phyloP scores from a whole-genome alignment of 176 grass and related monocot species.

The Elymus sibiricus region DNA sequence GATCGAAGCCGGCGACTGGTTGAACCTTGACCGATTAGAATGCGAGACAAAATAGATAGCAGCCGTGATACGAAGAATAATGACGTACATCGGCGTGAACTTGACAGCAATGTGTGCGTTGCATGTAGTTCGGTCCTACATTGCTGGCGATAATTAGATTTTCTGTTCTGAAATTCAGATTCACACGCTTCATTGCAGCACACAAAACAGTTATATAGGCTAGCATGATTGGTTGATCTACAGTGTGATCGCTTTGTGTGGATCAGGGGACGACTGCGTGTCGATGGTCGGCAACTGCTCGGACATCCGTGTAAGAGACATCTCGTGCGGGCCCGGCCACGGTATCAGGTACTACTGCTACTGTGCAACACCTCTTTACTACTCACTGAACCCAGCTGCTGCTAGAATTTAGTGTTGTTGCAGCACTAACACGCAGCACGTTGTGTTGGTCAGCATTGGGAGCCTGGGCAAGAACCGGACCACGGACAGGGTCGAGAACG shows the following conservation, averaged over 20 bases:
- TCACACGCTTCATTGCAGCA: neutral
- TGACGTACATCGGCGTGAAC: too few relatives aligned
- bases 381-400: neutral
- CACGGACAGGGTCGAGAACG: slow-evolving; percentile 44
- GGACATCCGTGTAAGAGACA: slow-evolving; percentile 41
- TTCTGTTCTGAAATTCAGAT: neutral
- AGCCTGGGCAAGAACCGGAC: slow-evolving; percentile 72
- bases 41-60: neutral
- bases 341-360: slow-evolving; percentile 61
- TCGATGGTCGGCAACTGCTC: slow-evolving; percentile 75
- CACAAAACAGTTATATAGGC: neutral
- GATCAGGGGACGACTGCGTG: slow-evolving; percentile 80
- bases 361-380: neutral
- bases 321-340: slow-evolving; percentile 83
- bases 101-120: too few relatives aligned
- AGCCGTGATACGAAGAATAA: neutral
- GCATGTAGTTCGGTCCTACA: too few relatives aligned
- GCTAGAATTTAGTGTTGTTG: neutral
- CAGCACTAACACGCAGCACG: neutral
- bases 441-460: slow-evolving; percentile 49
- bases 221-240: neutral
- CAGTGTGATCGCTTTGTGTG: too few relatives aligned
- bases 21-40: neutral
- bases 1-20: neutral
- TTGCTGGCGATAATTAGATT: neutral